A percentile compares a stretch with the other conserved stretches of the same genome.
Conservation (phyloP, 257 asterid species). For the Nicotiana paniculata region DNA sequence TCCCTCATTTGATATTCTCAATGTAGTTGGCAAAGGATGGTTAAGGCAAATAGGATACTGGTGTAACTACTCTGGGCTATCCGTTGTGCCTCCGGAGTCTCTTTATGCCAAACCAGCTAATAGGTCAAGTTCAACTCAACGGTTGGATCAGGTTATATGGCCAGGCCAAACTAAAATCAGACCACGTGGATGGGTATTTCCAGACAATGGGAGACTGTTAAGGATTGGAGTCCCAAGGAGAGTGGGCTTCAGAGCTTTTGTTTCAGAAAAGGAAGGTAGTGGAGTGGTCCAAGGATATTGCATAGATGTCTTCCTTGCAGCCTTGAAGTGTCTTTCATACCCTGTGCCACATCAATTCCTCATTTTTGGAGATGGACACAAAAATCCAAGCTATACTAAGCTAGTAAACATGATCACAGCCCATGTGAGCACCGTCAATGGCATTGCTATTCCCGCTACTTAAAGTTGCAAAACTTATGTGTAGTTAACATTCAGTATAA, state of each 20-base stretch:
- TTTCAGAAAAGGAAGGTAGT: slow-evolving; percentile 29
- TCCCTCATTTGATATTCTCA: slow-evolving; percentile 69
- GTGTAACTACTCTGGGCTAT: slow-evolving; percentile 76
- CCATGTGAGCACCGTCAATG: slow-evolving; percentile 25
- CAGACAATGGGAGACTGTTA: slow-evolving; percentile 48
- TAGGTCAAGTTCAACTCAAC: slow-evolving; percentile 53
- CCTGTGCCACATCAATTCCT: slow-evolving; percentile 64
- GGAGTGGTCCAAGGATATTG: slow-evolving; percentile 47
- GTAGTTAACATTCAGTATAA: neutral
- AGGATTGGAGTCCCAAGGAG: slow-evolving; percentile 72
- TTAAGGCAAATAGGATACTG: slow-evolving; percentile 65
- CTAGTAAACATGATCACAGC: slow-evolving; percentile 40
- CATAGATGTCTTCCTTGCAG: slow-evolving; percentile 71
- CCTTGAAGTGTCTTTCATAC: slow-evolving; percentile 57
- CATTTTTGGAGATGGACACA: slow-evolving; percentile 56
- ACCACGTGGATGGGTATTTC: slow-evolving; percentile 89
- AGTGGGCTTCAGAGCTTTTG: slow-evolving; percentile 57
- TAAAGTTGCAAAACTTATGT: neutral
- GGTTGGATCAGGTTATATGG: slow-evolving; percentile 45
- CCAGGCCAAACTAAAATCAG: slow-evolving; percentile 48
- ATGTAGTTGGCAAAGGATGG: slow-evolving; percentile 41
- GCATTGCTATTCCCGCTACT: neutral
- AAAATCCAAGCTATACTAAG: slow-evolving; percentile 57
- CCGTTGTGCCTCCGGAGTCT: slow-evolving; percentile 56
- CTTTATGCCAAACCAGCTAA: slow-evolving; percentile 43